phyloP scores from a whole-genome alignment of 495 filamentous ascomycete species.

The Thermothielavioides terrestris region DNA sequence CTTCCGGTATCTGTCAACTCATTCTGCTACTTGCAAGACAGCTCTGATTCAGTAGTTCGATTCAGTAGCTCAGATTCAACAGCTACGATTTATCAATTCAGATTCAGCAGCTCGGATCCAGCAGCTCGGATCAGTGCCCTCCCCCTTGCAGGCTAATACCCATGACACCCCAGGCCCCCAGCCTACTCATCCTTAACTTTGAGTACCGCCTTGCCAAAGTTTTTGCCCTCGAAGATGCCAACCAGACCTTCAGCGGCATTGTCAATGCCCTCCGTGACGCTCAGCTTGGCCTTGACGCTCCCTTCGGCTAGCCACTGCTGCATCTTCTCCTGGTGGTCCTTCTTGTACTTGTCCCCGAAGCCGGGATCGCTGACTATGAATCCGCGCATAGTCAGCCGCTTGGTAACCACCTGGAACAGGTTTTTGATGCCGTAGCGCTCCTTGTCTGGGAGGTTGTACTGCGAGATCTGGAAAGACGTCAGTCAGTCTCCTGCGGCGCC shows the following conservation, averaged over 20 bases:
- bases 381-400: conserved; percentile 51
- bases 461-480: conserved; percentile 61
- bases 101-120: no score
- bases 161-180: not conserved
- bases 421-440: conserved; percentile 64
- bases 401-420: conserved; percentile 42
- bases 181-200: conserved; percentile 46
- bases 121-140: not conserved
- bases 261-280: conserved; percentile 73
- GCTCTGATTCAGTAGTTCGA: no score
- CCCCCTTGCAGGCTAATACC: not conserved
- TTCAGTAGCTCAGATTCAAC: no score
- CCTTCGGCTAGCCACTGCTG: conserved; percentile 80
- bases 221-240: conserved; percentile 82
- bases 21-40: no score
- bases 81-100: no score
- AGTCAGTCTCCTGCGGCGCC: no score
- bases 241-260: conserved; percentile 70
- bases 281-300: conserved; percentile 61
- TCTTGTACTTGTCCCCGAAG: conserved; percentile 60
- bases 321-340: conserved; percentile 76
- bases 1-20: no score
- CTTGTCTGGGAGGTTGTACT: conserved; percentile 58
- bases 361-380: conserved; percentile 60
- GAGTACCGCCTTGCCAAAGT: conserved; percentile 85